A percentile compares a stretch with the other conserved stretches of the same genome.
These are phyloP conservation scores for Withania somnifera DNA, from an alignment of 305 asterid genomes.

Conservation along the genomic window DNA sequence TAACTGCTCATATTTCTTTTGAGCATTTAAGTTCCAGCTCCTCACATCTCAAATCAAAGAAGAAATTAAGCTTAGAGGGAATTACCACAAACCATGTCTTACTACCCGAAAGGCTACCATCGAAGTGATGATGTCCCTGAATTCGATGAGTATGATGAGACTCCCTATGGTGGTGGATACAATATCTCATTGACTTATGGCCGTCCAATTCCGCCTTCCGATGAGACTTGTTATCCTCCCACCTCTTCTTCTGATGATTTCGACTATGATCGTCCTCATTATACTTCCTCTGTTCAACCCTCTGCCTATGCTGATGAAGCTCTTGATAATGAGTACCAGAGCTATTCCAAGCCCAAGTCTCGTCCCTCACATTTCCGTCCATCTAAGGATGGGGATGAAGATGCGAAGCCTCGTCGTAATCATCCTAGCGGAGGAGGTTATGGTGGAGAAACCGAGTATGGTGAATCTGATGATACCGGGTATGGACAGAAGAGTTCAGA, in stretches of 20 bases:
- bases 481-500: too few species aligned
- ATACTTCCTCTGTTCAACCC: conserved; percentile 59
- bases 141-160: conserved; percentile 70
- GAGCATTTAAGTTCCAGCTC: not conserved
- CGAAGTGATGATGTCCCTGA: conserved; percentile 46
- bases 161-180: conserved; percentile 87
- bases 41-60: not conserved
- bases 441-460: conserved; percentile 20
- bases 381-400: not conserved
- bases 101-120: conserved; percentile 59
- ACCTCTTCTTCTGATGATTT: conserved; percentile 34
- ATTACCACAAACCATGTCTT: conserved; percentile 40
- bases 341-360: conserved; percentile 54
- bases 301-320: conserved; percentile 70
- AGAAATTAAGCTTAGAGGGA: not conserved
- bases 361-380: conserved; percentile 22
- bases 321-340: conserved; percentile 63
- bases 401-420: conserved; percentile 23
- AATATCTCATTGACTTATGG: conserved; percentile 55
- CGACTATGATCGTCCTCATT: conserved; percentile 77
- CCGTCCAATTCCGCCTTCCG: conserved; percentile 57
- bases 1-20: not conserved
- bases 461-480: not conserved
- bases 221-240: conserved; percentile 61
- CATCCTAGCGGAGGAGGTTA: conserved; percentile 6